These are phyloP conservation scores for Pelargonium citronellum DNA, from an alignment of 441 rosid genomes.

Conservation along the genomic window DNA sequence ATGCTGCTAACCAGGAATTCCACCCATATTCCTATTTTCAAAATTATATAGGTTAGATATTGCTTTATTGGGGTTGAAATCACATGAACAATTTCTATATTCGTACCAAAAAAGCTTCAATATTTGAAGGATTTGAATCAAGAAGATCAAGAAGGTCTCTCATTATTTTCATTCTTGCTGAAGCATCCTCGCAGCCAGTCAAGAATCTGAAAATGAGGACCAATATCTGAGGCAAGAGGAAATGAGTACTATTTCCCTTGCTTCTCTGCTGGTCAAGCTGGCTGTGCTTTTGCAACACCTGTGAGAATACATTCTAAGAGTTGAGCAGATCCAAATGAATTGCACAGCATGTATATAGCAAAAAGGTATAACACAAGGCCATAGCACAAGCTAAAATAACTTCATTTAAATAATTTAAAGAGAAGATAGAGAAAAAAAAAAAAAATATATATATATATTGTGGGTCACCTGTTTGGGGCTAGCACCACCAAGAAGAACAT, in stretches of 20 bases:
- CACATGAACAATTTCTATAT: slow-evolving; percentile 17
- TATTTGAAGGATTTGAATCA: slow-evolving; percentile 83
- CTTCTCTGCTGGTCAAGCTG: slow-evolving; percentile 61
- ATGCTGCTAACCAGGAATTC: slow-evolving; percentile 83
- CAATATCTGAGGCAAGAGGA: slow-evolving; percentile 82
- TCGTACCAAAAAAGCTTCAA: slow-evolving; percentile 92
- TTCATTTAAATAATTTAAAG: slow-evolving; percentile 1
- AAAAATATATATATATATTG: slow-evolving; percentile 19
- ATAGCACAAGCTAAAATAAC: slow-evolving; percentile 5
- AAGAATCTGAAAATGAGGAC: slow-evolving; percentile 71
- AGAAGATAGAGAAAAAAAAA: slow-evolving; percentile 10
- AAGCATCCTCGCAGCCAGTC: slow-evolving; percentile 57
- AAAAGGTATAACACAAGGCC: slow-evolving; percentile 9
- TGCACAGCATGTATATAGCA: neutral
- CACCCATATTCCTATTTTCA: slow-evolving; percentile 80
- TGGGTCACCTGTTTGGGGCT: slow-evolving; percentile 91
- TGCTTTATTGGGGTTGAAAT: slow-evolving; percentile 16
- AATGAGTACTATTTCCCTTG: slow-evolving; percentile 65
- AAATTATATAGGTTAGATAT: slow-evolving; percentile 27
- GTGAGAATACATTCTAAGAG: slow-evolving; percentile 20
- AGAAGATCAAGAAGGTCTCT: slow-evolving; percentile 82
- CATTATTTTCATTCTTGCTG: slow-evolving; percentile 63
- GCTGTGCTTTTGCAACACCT: slow-evolving; percentile 85
- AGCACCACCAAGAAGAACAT: slow-evolving; percentile 99
- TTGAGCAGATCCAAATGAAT: slow-evolving; percentile 16